A percentile compares a stretch with the other conserved stretches of the same genome.
These are phyloP conservation scores for Verticillium nubilum DNA, from an alignment of 2,329 filamentous ascomycete species.

Conservation along the genomic window DNA sequence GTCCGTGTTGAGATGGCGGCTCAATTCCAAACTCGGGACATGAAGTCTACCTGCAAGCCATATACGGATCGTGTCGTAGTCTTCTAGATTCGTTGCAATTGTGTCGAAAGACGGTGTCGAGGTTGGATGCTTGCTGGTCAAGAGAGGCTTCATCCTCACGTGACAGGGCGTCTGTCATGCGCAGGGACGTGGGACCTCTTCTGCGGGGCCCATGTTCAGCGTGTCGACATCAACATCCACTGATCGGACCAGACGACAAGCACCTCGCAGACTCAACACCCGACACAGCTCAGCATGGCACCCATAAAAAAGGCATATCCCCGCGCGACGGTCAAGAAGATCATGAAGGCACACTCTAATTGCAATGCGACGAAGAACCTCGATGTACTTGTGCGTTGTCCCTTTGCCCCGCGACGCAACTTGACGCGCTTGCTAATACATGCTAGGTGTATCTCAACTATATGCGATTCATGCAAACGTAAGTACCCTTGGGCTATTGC, in stretches of 20 bases:
- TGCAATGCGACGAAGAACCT: constrained; percentile 77
- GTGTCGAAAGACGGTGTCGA: no score
- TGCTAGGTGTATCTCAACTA: constrained; percentile 78
- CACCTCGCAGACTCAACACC: background rate
- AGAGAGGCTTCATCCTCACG: no score
- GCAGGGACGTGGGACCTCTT: no score
- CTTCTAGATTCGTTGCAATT: no score
- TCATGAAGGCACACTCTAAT: constrained; percentile 82
- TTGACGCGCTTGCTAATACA: constrained; percentile 17
- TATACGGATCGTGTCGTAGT: no score
- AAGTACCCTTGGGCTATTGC: constrained; percentile 17
- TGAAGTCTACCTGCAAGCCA: no score
- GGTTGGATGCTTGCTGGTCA: no score
- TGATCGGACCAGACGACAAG: background rate
- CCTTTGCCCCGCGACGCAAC: constrained; percentile 11
- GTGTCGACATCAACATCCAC: background rate
- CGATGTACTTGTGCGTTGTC: constrained; percentile 67
- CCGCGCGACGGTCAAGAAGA: constrained; percentile 78
- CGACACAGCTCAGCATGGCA: constrained; percentile 38
- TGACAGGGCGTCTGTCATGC: no score
- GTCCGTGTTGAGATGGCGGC: no score
- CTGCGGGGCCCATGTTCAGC: no score
- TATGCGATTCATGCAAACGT: constrained; percentile 71
- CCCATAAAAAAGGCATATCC: constrained; percentile 73
- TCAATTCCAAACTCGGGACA: no score